Percentiles rank a stretch among this genome's conserved stretches.
Conservation (phyloP, 495 filamentous ascomycete genomes). For the Patellaria atrata region DNA sequence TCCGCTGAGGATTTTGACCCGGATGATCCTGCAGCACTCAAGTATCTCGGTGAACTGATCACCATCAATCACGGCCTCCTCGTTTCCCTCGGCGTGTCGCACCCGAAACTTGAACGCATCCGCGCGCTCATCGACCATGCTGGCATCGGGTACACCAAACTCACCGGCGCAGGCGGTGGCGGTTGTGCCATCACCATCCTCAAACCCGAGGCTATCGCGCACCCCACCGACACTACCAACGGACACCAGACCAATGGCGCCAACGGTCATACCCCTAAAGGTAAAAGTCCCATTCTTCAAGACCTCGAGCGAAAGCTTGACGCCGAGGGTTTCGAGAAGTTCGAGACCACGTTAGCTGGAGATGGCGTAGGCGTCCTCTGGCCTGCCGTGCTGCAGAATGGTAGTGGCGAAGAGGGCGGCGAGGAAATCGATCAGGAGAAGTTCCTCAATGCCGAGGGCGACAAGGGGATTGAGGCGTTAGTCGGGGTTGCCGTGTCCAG, state of each 20-base stretch:
- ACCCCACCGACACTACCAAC: conserved; percentile 17
- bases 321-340: conserved; percentile 64
- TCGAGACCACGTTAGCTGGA: conserved; percentile 75
- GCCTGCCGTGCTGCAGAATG: conserved; percentile 72
- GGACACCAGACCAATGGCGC: conserved; percentile 11
- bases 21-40: conserved; percentile 40
- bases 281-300: conserved; percentile 21
- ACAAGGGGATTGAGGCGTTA: conserved; percentile 59
- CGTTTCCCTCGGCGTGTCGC: conserved; percentile 77
- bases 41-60: conserved; percentile 70
- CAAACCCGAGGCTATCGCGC: conserved; percentile 37
- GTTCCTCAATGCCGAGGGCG: conserved; percentile 68
- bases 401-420: conserved; percentile 56
- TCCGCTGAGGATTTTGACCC: conserved; percentile 46
- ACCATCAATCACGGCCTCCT: conserved; percentile 86
- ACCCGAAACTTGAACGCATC: conserved; percentile 83
- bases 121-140: conserved; percentile 79
- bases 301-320: conserved; percentile 53
- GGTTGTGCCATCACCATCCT: conserved; percentile 89
- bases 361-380: conserved; percentile 87
- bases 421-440: conserved; percentile 88
- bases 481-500: conserved; percentile 32
- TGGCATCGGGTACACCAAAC: conserved; percentile 91
- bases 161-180: conserved; percentile 89
- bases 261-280: conserved; percentile 1